Evolutionary conservation across 371 early-diverging fungal species (phyloP).

Genomic region (Apophysomyces sp.): DNA sequence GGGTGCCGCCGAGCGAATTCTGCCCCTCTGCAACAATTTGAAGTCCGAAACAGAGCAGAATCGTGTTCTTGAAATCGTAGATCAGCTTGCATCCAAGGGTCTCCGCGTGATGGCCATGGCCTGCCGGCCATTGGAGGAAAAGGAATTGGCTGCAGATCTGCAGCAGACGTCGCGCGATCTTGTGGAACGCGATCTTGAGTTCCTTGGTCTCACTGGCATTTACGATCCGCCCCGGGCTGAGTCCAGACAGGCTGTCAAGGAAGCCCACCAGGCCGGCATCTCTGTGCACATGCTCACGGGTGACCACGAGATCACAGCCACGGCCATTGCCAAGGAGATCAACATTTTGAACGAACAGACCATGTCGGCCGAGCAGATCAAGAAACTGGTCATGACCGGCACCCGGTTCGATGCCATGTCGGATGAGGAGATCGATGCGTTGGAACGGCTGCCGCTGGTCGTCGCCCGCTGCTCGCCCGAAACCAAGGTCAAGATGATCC

Average conservation of each 20-base stretch:
- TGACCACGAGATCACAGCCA: conserved; percentile 86
- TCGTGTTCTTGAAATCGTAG: conserved; percentile 15
- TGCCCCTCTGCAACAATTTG: conserved; percentile 21
- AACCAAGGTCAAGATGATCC: conserved; percentile 93
- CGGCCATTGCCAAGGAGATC: conserved; percentile 86
- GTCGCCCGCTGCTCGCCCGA: conserved; percentile 92
- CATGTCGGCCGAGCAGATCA: conserved; percentile 36
- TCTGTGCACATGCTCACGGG: conserved; percentile 94
- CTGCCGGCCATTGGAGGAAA: conserved; percentile 35
- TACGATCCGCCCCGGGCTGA: conserved; percentile 88
- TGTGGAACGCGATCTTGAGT: conserved; percentile 67
- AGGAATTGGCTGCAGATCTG: conserved; percentile 20
- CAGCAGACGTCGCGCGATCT: conserved; percentile 42
- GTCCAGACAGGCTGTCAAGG: conserved; percentile 69
- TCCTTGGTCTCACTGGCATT: conserved; percentile 87
- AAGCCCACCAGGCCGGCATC: conserved; percentile 88
- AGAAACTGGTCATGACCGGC: conserved; percentile 75
- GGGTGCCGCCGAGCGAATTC: conserved; percentile 62
- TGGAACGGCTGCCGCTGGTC: conserved; percentile 80
- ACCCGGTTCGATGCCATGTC: conserved; percentile 76
- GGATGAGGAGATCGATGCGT: conserved; percentile 72
- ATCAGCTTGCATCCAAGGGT: conserved; percentile 31
- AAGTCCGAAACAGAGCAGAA: conserved; percentile 10
- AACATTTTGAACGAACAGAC: conserved; percentile 68
- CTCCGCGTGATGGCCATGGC: conserved; percentile 61